Evolutionary conservation across 768 basidiomycete genomes (phyloP), one percentile per base, ranked within the genome.

Genomic region (Leccinum subgranulosum): DNA sequence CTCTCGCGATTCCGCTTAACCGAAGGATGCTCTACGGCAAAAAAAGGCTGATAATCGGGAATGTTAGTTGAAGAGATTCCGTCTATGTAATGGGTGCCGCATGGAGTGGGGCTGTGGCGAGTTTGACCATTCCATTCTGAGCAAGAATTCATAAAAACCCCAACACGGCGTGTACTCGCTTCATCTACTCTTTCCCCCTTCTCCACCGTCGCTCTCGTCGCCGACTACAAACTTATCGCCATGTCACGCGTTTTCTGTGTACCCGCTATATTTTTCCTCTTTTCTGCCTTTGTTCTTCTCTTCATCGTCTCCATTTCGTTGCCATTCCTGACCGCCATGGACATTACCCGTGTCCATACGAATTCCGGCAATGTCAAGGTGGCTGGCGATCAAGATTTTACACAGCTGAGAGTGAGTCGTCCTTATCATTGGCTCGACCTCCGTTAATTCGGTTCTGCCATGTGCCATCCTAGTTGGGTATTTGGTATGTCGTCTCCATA

Each of bases 301-400:
- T 75, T 90, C 67, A 73, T 91, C 60, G 81, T 84, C 31, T 84
- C 88, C 12, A 77, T 92, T 50, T 91, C 89, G 15, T 74, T 90
- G 3, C 90, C 90, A 1, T 84, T 75, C 73, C 76, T 92, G 21
- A 76, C 84, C 19, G 82, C 79, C 0, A 74, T 90, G 62, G 89
- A 90, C 71, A 76, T 92, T 65, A 77, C 80, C 14, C 84, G 88
- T 28, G 77, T 81, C 11, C 78, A 81, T 53, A 83, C 85, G 54
- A 73, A 65, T 31, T 31, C 29, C 23, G 45, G 74, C 58, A 17
- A 75, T 41, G 58, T 62, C 52, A 56, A 73, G 57, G 59, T 64
- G 19, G 48, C 59, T 14, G 67, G 65, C 17, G 49, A 60, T 25
- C 61, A 64, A 12, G 41, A 66, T 3, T 64, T 86, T 33, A 72